Evolutionary conservation across 2,329 filamentous ascomycete genomes (phyloP).

Genomic region (Chaetomiaceae sp.): DNA sequence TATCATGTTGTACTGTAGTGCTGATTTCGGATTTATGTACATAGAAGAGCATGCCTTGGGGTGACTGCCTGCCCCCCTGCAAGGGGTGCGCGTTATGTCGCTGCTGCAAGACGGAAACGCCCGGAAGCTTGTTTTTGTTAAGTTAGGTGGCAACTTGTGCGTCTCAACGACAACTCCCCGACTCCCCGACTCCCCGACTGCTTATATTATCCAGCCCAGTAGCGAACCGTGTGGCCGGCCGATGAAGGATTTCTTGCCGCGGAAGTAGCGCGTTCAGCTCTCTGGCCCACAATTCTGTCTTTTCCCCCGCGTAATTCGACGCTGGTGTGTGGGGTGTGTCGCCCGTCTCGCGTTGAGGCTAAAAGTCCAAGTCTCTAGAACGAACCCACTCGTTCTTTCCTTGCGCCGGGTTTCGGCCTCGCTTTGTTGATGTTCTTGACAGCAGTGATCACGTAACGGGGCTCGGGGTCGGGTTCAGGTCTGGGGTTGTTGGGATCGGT

Average conservation of each 20-base stretch:
- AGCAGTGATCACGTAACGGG: not conserved
- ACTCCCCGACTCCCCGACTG: too few species aligned
- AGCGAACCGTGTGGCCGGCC: too few species aligned
- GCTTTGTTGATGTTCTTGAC: not conserved
- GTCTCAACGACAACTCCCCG: not conserved
- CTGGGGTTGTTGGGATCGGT: not conserved
- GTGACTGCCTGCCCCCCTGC: not conserved
- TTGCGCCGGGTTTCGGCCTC: constrained; percentile 2
- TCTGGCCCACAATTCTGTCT: too few species aligned
- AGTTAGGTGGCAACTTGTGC: constrained; percentile 1
- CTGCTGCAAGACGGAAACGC: constrained; percentile 2
- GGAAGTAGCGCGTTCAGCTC: not conserved
- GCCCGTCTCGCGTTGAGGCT: not conserved
- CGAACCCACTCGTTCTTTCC: not conserved
- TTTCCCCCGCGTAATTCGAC: too few species aligned
- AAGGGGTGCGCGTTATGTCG: not conserved
- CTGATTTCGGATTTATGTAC: too few species aligned
- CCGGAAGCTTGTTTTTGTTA: constrained; percentile 10
- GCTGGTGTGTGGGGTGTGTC: too few species aligned
- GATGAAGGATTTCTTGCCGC: too few species aligned
- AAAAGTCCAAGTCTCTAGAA: not conserved
- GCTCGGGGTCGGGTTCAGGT: not conserved
- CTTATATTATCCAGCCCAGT: too few species aligned
- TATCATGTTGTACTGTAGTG: too few species aligned
- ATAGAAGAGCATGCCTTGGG: too few species aligned